These are phyloP conservation scores for Lecanicillium sp. DNA, from an alignment of 2,329 filamentous ascomycete species.

Conservation along the genomic window DNA sequence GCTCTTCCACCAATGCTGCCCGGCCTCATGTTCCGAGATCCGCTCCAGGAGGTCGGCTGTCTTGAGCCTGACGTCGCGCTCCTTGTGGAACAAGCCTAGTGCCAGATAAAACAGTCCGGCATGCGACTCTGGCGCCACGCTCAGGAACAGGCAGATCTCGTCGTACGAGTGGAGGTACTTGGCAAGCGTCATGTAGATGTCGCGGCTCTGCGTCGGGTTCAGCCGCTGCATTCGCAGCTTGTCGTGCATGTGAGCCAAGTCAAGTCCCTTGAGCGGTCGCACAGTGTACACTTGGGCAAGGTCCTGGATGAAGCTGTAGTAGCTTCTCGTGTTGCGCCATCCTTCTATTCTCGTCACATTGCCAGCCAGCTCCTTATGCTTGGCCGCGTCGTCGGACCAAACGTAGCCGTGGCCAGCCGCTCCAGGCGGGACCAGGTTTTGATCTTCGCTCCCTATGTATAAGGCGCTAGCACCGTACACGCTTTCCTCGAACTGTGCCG, in stretches of 20 bases:
- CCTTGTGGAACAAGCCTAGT: conserved; percentile 85
- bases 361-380: conserved; percentile 78
- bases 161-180: conserved; percentile 72
- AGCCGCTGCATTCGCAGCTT: conserved; percentile 78
- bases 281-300: conserved; percentile 56
- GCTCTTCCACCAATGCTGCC: conserved; percentile 84
- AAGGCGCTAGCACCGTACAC: conserved; percentile 91
- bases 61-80: conserved; percentile 67
- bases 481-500: conserved; percentile 88
- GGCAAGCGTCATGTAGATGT: conserved; percentile 77
- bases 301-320: conserved; percentile 89
- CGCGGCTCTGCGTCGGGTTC: conserved; percentile 64
- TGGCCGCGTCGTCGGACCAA: conserved; percentile 77
- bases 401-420: conserved; percentile 87
- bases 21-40: conserved; percentile 79
- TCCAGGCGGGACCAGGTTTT: conserved; percentile 47
- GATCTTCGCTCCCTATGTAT: conserved; percentile 73
- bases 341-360: conserved; percentile 92
- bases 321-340: conserved; percentile 87
- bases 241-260: conserved; percentile 89
- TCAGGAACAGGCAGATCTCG: conserved; percentile 77
- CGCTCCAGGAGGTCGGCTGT: conserved; percentile 76
- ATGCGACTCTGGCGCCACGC: conserved; percentile 76
- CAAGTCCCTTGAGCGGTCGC: conserved; percentile 68
- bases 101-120: conserved; percentile 86